A percentile compares a stretch with the other conserved stretches of the same genome.
These are phyloP conservation scores for Coemansia aciculifera DNA, from an alignment of 192 early-diverging fungal species.

Conservation along the genomic window DNA sequence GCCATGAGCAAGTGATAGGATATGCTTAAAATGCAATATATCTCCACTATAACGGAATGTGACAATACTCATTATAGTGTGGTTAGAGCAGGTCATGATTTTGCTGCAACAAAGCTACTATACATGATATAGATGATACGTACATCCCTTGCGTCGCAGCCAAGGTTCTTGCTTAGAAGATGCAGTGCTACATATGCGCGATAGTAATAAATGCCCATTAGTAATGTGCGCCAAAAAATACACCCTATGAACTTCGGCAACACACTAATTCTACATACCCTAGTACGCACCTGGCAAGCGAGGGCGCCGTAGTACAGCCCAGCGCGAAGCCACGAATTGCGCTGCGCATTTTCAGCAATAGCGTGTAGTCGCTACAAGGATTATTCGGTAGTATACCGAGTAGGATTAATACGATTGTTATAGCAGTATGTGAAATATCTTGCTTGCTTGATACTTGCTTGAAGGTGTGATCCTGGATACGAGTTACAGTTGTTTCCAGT, in stretches of 20 bases:
- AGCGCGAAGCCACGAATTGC: background rate
- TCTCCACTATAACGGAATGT: constrained; percentile 17
- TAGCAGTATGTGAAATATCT: background rate
- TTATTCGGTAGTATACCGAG: background rate
- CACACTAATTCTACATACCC: background rate
- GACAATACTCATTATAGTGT: background rate
- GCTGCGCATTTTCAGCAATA: background rate
- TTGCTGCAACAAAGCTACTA: background rate
- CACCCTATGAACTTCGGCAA: background rate
- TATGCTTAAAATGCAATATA: constrained; percentile 22
- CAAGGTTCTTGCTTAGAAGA: background rate
- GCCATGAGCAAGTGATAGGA: constrained; percentile 17
- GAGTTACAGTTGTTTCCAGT: background rate
- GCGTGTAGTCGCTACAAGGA: background rate
- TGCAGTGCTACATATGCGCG: background rate
- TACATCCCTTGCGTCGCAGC: constrained; percentile 16
- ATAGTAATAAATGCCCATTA: background rate
- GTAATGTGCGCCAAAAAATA: background rate
- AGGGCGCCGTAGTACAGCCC: background rate
- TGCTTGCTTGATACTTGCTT: background rate
- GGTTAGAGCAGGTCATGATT: background rate
- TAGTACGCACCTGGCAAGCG: background rate
- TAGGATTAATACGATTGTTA: background rate
- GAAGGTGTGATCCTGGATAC: background rate
- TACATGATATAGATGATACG: background rate